Evolutionary conservation across 768 basidiomycete genomes (phyloP), one percentile per base, ranked within the genome.

Genomic region (Kwoniella bestiolae): DNA sequence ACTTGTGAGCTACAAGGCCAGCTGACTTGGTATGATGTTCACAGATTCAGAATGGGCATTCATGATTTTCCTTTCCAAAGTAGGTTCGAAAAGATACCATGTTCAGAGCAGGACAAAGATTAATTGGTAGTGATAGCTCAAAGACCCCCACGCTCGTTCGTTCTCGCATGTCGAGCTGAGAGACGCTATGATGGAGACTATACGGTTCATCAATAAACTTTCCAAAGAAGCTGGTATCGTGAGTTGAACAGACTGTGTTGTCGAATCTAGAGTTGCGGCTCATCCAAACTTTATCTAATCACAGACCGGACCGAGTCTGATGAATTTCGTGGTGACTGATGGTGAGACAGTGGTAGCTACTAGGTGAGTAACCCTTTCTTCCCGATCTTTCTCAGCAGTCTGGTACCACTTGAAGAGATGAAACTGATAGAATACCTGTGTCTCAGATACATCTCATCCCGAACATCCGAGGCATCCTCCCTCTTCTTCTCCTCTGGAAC

Each of bases 21-120:
- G 59, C 66, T 65, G 63, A 68, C 46, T 31, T 45, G 25, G 32
- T 21, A 23, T 51, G 26, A 2, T 11, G 0, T 9, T 14, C 25
- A 6, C 69, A 90, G 95, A 99, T 82, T 94, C 92, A 3, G 94
- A 99, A 84, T 97, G 94, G 94, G 90, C 92, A 5, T 99, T 98
- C 78, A 94, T 91, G 7, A 82, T 95, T 56, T 91, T 94, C 79
- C 81, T 98, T 31, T 91, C 94, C 3, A 68, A 64, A 51, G 58
- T 67, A 16, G 45, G 63, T 44, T 53, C 35, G 31, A 31, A n/a
- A 14, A 34, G 44, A 3, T n/a, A n/a, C n/a, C n/a, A n/a, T n/a
- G n/a, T n/a, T n/a, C n/a, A n/a, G n/a, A n/a, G n/a, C n/a, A n/a
- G n/a, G n/a, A n/a, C n/a, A n/a, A n/a, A n/a, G n/a, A n/a, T n/a